Conservation (phyloP, 106 monocot species). For the Ottelia alismoides region DNA sequence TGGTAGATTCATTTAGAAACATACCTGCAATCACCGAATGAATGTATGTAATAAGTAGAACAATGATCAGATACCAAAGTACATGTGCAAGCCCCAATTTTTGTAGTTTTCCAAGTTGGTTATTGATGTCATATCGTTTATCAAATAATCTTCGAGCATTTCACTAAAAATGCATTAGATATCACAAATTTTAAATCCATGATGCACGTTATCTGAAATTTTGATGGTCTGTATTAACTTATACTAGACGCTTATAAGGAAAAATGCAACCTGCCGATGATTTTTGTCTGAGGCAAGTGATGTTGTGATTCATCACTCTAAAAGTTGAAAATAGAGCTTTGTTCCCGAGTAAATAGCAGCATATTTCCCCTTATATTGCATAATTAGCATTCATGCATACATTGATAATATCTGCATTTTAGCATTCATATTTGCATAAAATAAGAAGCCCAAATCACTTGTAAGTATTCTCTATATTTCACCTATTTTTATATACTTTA, state of each 20-base stretch:
- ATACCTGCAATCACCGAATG: conserved; percentile 70
- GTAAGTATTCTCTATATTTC: too few relatives aligned
- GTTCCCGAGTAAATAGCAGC: too few relatives aligned
- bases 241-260: conserved; percentile 66
- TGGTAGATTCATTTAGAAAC: too few relatives aligned
- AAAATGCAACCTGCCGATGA: conserved; percentile 95
- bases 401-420: too few relatives aligned
- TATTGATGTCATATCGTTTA: conserved; percentile 52
- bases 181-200: not conserved
- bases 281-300: conserved; percentile 79
- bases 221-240: too few relatives aligned
- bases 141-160: conserved; percentile 81
- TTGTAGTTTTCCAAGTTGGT: conserved; percentile 47
- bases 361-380: too few relatives aligned
- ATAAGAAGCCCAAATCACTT: too few relatives aligned
- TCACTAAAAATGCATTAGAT: conserved; percentile 28
- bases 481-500: too few relatives aligned
- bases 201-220: not conserved
- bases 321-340: too few relatives aligned
- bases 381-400: too few relatives aligned
- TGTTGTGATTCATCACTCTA: too few relatives aligned
- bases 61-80: conserved; percentile 52
- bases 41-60: conserved; percentile 49
- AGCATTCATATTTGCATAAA: too few relatives aligned
- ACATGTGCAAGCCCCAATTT: conserved; percentile 85